Conservation (phyloP, 1,284 basidiomycete genomes). For the Microbotryum intermedium region DNA sequence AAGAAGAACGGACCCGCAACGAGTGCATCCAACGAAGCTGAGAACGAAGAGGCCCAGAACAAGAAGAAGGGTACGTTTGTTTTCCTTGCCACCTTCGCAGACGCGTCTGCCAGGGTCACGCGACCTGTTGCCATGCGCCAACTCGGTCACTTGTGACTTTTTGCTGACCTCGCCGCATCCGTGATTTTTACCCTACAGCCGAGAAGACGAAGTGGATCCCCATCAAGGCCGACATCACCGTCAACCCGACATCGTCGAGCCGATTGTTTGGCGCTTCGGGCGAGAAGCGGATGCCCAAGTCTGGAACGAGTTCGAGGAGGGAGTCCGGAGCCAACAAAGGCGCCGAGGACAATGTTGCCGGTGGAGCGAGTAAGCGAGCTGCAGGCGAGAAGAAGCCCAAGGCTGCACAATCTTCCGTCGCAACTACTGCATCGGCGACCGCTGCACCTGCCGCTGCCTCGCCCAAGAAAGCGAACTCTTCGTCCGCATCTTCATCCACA, state of each 20-base stretch:
- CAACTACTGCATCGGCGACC: background rate
- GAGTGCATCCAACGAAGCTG: background rate
- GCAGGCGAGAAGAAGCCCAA: constrained; percentile 4
- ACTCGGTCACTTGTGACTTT: no score
- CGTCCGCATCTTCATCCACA: background rate
- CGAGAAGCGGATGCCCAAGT: background rate
- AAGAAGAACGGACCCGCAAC: background rate
- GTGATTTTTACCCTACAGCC: background rate
- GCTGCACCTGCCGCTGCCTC: background rate
- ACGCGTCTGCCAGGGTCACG: no score
- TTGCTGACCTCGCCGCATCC: background rate
- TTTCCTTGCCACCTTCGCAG: no score
- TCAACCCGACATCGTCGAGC: background rate
- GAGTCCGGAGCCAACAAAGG: background rate
- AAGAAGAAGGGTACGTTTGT: constrained; percentile 26
- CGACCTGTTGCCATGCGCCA: no score
- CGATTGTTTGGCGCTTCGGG: background rate
- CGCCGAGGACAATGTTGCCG: constrained; percentile 6
- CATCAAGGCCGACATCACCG: constrained; percentile 26
- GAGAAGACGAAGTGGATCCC: constrained; percentile 28
- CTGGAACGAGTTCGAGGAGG: background rate
- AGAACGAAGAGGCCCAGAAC: constrained; percentile 3
- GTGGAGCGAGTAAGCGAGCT: background rate
- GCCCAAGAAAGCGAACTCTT: background rate
- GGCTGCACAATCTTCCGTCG: no score